A percentile compares a stretch with the other conserved stretches of the same genome.
phyloP scores from a whole-genome alignment of 192 early-diverging fungal genomes.

The Podila horticola region DNA sequence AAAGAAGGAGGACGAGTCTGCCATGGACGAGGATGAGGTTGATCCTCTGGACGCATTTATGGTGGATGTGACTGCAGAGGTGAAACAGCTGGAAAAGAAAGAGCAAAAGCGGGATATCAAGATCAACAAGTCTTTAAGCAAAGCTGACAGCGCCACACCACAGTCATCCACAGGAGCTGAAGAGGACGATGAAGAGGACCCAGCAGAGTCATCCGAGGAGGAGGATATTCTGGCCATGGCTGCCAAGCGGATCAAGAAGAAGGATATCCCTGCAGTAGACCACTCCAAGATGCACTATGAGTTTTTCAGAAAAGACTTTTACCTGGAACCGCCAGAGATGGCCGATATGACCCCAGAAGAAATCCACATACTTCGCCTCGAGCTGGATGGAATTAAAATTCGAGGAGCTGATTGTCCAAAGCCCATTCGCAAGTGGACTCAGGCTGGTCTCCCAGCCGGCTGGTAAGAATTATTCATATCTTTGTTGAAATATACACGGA shows the following conservation, averaged over 20 bases:
- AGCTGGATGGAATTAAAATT: slow-evolving; percentile 94
- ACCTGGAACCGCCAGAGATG: slow-evolving; percentile 94
- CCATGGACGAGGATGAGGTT: slow-evolving; percentile 61
- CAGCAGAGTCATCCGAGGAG: slow-evolving; percentile 65
- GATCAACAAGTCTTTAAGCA: slow-evolving; percentile 21
- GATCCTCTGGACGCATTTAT: slow-evolving; percentile 91
- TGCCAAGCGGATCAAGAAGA: slow-evolving; percentile 89
- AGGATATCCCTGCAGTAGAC: slow-evolving; percentile 89
- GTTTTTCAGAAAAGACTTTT: slow-evolving; percentile 92
- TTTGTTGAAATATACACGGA: no score
- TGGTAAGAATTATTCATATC: slow-evolving; percentile 41
- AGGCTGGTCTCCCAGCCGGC: slow-evolving; percentile 91
- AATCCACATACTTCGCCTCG: slow-evolving; percentile 83
- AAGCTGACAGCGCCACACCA: slow-evolving; percentile 12
- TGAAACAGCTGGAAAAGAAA: slow-evolving; percentile 74
- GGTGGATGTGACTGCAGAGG: slow-evolving; percentile 81
- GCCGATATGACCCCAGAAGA: slow-evolving; percentile 82
- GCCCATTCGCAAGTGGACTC: slow-evolving; percentile 93
- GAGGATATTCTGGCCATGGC: slow-evolving; percentile 83
- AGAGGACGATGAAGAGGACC: slow-evolving; percentile 60
- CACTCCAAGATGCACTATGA: slow-evolving; percentile 89
- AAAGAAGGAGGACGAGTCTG: slow-evolving; percentile 17
- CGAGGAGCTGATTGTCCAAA: slow-evolving; percentile 90
- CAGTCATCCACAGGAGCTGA: slow-evolving; percentile 20
- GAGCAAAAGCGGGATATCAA: slow-evolving; percentile 55